Conservation (phyloP, 805 yeast genomes). For the Cyberlindnera nakhonratchasimensis region DNA sequence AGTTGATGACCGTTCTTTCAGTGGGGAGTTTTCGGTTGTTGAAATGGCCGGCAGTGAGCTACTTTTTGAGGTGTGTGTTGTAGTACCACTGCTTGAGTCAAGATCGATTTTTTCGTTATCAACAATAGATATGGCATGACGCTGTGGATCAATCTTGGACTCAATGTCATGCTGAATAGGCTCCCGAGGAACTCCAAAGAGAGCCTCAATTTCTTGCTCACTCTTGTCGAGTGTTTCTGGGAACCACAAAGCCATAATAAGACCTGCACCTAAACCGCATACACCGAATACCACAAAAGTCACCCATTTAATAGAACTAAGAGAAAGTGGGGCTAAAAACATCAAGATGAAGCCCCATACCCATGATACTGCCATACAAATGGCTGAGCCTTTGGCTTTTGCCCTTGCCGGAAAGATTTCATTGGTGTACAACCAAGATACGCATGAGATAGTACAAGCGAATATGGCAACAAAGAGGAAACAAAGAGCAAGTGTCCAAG, state of each 20-base stretch:
- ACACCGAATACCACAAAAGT: slow-evolving; percentile 38
- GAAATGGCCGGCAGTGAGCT: too few species aligned
- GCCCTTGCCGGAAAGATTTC: slow-evolving; percentile 46
- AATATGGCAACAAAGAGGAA: slow-evolving; percentile 44
- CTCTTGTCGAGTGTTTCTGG: slow-evolving; percentile 42
- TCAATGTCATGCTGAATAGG: background rate
- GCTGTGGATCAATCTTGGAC: background rate
- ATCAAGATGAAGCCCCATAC: slow-evolving; percentile 35
- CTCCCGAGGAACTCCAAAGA: slow-evolving; percentile 16
- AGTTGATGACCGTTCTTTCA: too few species aligned
- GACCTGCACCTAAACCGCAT: slow-evolving; percentile 32
- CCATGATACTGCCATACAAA: slow-evolving; percentile 48
- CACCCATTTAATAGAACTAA: slow-evolving; percentile 37
- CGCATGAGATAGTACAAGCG: slow-evolving; percentile 44
- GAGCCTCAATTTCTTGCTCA: slow-evolving; percentile 26
- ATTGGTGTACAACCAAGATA: slow-evolving; percentile 47
- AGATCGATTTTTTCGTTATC: background rate
- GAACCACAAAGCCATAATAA: slow-evolving; percentile 32
- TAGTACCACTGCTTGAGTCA: background rate
- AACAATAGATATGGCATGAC: background rate
- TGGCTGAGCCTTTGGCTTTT: slow-evolving; percentile 44
- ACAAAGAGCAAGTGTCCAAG: slow-evolving; percentile 41
- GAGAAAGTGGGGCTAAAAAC: slow-evolving; percentile 38
- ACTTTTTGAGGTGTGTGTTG: too few species aligned
- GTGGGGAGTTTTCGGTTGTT: too few species aligned